phyloP scores from a whole-genome alignment of 352 stramenopile species.

The Saprolegnia diclina region DNA sequence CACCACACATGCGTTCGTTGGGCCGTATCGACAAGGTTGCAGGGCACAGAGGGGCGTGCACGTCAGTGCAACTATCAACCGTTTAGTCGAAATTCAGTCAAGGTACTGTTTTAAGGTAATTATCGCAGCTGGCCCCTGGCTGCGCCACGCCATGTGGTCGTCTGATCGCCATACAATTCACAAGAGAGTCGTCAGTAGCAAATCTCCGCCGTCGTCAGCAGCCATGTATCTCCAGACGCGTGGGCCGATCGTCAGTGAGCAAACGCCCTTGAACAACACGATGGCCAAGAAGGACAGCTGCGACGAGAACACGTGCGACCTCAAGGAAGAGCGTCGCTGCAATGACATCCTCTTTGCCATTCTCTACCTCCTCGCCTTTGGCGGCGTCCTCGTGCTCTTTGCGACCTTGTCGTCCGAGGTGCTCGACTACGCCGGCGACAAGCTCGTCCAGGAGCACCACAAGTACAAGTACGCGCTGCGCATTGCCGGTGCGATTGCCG shows the following conservation, averaged over 20 bases:
- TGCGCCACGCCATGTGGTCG: not conserved
- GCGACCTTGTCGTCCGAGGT: constrained; percentile 6
- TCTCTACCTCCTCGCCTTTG: constrained; percentile 15
- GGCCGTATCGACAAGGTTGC: no score
- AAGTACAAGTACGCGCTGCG: constrained; percentile 56
- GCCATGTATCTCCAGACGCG: not conserved
- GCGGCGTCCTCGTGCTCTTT: constrained; percentile 17
- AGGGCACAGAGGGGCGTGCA: no score
- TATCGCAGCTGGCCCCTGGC: not conserved
- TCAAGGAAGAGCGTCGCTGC: constrained; percentile 23
- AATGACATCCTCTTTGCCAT: constrained; percentile 23
- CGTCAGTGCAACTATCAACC: not conserved
- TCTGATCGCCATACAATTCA: not conserved
- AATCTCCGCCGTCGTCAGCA: not conserved
- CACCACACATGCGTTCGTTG: no score
- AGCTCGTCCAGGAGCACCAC: constrained; percentile 32
- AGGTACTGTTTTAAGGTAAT: not conserved
- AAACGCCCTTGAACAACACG: not conserved
- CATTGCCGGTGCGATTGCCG: constrained; percentile 44
- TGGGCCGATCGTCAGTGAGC: not conserved
- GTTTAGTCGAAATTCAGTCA: not conserved
- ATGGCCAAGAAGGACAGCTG: not conserved
- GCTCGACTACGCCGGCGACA: constrained; percentile 11
- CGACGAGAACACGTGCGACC: constrained; percentile 11
- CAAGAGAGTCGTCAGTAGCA: not conserved